Conservation (phyloP, 495 filamentous ascomycete genomes). For the Penicillium diatomitis region DNA sequence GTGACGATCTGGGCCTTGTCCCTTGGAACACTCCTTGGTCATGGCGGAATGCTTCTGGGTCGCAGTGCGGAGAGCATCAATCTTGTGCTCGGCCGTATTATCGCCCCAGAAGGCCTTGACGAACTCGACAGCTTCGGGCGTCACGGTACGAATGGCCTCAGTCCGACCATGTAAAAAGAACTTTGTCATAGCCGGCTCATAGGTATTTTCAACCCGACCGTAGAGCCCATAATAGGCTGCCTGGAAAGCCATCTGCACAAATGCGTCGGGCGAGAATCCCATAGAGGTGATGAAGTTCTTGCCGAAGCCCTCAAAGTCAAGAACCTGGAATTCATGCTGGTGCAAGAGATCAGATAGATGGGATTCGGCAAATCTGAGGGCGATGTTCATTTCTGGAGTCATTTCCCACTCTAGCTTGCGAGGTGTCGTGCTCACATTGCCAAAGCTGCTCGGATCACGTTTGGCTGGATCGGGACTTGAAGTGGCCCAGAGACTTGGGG, state of each 20-base stretch:
- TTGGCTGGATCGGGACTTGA: slow-evolving; percentile 87
- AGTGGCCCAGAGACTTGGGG: slow-evolving; percentile 86
- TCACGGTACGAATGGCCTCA: slow-evolving; percentile 84
- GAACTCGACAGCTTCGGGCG: slow-evolving; percentile 71
- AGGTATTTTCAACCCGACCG: slow-evolving; percentile 85
- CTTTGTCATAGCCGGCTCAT: slow-evolving; percentile 99
- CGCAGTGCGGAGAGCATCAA: slow-evolving; percentile 75
- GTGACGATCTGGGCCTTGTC: slow-evolving; percentile 85
- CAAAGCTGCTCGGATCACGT: slow-evolving; percentile 86
- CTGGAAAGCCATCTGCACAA: slow-evolving; percentile 98
- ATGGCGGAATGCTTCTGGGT: slow-evolving; percentile 70
- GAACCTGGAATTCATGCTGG: slow-evolving; percentile 90
- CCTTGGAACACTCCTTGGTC: slow-evolving; percentile 85
- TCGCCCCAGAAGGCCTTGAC: slow-evolving; percentile 94
- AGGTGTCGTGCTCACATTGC: slow-evolving; percentile 87
- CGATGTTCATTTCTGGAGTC: slow-evolving; percentile 83
- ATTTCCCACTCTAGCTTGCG: slow-evolving; percentile 98
- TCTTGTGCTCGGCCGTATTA: slow-evolving; percentile 68
- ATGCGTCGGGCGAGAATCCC: slow-evolving; percentile 95
- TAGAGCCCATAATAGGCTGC: slow-evolving; percentile 98
- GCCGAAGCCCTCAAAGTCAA: slow-evolving; percentile 83
- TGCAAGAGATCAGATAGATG: slow-evolving; percentile 88
- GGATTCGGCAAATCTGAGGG: slow-evolving; percentile 90
- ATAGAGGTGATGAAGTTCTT: slow-evolving; percentile 97
- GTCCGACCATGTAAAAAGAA: slow-evolving; percentile 85